Base-by-base conservation (phyloP, 1,139 yeast species). In the Suhomyces taliae region DNA sequence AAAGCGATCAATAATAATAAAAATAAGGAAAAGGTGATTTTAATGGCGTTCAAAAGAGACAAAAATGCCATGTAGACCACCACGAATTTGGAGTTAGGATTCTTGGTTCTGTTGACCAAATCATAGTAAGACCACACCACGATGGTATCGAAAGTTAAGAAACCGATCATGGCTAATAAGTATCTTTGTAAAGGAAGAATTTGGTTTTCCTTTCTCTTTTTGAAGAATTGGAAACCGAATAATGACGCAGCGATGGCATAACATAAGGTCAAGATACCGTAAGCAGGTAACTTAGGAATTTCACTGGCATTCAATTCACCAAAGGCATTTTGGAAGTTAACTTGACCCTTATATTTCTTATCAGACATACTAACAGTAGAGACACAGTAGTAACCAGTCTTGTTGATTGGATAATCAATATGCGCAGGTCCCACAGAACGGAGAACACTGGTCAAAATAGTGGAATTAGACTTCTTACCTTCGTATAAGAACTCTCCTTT, bases 51-150 rank as follows among this genome's bases (percentile, higher is more conserved):
- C 64, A 91, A 71, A 27, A 90, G 63, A 2, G 97, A 85, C 43
- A 91, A 78, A 61, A 91, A 80, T 8, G 82, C 82, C 79, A 90
- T 79, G 67, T 90, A 90, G 44, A 83, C 83, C 49, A 81, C 79
- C 46, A 88, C 83, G 54, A 74, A 74, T 1, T 82, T 80, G 34
- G 80, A 76, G 38, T 66, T 58, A 7, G 72, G 73, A 44, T 72
- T 72, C 42, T 72, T 72, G 53, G 82, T 79, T 35, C 78, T 59
- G 69, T 95, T 95, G 57, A 84, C 82, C 56, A 87, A 78, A 60
- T 90, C 96, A 65, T 88, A 93, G 66, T 89, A 87, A 5, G 95
- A 90, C 96, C 97, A 91, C 39, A 90, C 85, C 43, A 90, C 82
- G 47, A 90, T 80, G 57, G 93, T 88, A 64, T 93, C 99, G 39